Base-by-base conservation (phyloP, 495 filamentous ascomycete genomes). In the Annulohypoxylon nitens region DNA sequence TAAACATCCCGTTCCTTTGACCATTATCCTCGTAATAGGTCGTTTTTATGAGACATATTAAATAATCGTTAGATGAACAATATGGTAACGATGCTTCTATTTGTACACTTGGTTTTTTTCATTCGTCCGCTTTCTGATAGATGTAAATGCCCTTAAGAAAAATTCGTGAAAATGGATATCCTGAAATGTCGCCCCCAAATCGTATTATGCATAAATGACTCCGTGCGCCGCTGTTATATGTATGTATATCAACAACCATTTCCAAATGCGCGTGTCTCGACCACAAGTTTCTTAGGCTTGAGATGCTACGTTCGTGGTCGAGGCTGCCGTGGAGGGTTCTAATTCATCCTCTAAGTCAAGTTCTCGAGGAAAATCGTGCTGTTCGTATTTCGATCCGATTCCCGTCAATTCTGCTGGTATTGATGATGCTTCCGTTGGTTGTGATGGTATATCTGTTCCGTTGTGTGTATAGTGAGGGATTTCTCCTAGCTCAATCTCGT, bases 391-490 rank as follows among this genome's bases (percentile, higher is more conserved):
- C 2, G 54, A 50, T 60, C 73, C 73, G 33, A 75, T 67, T 33
- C 73, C 73, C 12, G 54, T 69, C 65, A 75, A 25, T 2, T 65
- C 73, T 39, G 68, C 33, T 34, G 73, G 69, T 37, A 71, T 23
- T 57, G 55, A 48, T 37, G 67, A 62, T 53, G 76, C 63, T 75
- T 54, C 64, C 66, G 75, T 77, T 64, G 71, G 41, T 73, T 55
- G 76, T 67, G 64, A 61, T 41, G 67, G n/a, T 25, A 64, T 67
- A 36, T 75, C 65, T 74, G 37, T 64, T 65, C 66, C 73, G 69
- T 77, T 64, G 58, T 75, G 25, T 67, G 59, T 67, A 61, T 71
- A 63, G 26, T 70, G 26, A n/a, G 64, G 45, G 14, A 59, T 33
- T 61, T 3, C 3, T 30, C 30, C 30, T 30, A 54, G 41, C 20